phyloP scores from a whole-genome alignment of 306 rosid genomes.

The Medicago ruthenica region DNA sequence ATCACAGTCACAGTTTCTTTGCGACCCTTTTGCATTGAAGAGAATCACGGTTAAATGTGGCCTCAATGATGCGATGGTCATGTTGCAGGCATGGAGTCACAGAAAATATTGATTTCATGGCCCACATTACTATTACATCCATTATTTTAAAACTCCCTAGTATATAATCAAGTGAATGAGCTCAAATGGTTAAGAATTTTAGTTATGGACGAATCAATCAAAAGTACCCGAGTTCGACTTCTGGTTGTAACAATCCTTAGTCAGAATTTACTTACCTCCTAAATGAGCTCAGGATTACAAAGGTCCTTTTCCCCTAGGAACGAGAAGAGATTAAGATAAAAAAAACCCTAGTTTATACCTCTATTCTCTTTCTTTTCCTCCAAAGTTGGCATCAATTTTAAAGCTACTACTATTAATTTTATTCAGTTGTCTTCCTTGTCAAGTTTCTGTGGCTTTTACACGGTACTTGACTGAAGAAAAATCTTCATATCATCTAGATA shows the following conservation, averaged over 20 bases:
- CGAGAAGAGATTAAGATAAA: neutral
- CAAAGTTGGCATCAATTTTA: slow-evolving; percentile 9
- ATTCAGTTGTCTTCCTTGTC: slow-evolving; percentile 3
- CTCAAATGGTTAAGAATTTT: neutral
- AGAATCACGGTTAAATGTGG: neutral
- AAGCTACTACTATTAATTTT: neutral
- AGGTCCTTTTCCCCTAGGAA: neutral
- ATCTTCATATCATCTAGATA: neutral
- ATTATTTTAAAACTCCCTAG: neutral
- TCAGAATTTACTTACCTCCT: neutral
- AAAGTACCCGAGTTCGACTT: neutral
- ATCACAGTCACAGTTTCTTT: neutral
- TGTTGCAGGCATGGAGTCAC: neutral
- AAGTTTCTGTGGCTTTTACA: slow-evolving; percentile 2
- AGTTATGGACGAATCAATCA: too few relatives aligned
- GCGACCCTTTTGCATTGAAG: neutral
- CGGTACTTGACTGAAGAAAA: neutral
- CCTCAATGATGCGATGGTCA: neutral
- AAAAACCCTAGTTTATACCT: neutral
- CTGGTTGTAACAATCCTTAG: neutral
- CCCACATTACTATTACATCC: neutral
- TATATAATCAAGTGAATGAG: neutral
- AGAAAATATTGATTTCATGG: neutral
- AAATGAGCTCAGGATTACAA: too few relatives aligned
- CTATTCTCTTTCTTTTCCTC: neutral